These are phyloP conservation scores for Lactarius pseudohatsudake DNA, from an alignment of 768 basidiomycete genomes.

Conservation along the genomic window DNA sequence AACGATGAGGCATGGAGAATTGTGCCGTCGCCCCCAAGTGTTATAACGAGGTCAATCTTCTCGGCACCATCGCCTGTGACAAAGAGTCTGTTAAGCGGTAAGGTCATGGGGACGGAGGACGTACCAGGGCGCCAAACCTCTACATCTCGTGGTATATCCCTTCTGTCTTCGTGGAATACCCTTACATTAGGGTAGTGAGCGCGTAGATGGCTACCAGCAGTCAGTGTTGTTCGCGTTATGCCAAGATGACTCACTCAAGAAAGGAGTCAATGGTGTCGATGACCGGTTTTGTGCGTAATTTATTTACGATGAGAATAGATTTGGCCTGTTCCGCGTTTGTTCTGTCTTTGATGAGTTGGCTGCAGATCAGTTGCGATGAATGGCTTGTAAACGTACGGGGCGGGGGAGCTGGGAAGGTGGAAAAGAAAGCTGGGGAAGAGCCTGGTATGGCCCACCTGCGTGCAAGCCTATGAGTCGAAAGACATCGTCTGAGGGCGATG, in stretches of 20 bases:
- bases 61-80: constrained; percentile 46
- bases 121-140: constrained; percentile 59
- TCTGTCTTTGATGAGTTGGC: constrained; percentile 27
- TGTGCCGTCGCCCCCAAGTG: constrained; percentile 92
- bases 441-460: not conserved
- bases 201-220: constrained; percentile 33
- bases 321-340: constrained; percentile 44
- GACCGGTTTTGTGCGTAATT: constrained; percentile 74
- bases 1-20: constrained; percentile 91
- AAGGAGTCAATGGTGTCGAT: constrained; percentile 74
- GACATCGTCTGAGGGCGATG: constrained; percentile 2
- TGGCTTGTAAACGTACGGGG: constrained; percentile 15
- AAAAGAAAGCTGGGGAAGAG: constrained; percentile 4
- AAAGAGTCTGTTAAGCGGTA: not conserved
- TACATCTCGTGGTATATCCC: constrained; percentile 51
- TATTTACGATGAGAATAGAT: constrained; percentile 76
- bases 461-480: constrained; percentile 1
- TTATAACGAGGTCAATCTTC: constrained; percentile 83
- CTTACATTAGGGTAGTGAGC: constrained; percentile 36
- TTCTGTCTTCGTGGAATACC: constrained; percentile 40
- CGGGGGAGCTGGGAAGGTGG: constrained; percentile 1
- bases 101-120: constrained; percentile 24
- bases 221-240: constrained; percentile 10
- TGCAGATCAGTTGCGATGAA: constrained; percentile 10
- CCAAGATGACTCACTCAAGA: constrained; percentile 50